These are phyloP conservation scores for Ophiostoma pallidulum DNA, from an alignment of 2,329 filamentous ascomycete species.

Conservation along the genomic window DNA sequence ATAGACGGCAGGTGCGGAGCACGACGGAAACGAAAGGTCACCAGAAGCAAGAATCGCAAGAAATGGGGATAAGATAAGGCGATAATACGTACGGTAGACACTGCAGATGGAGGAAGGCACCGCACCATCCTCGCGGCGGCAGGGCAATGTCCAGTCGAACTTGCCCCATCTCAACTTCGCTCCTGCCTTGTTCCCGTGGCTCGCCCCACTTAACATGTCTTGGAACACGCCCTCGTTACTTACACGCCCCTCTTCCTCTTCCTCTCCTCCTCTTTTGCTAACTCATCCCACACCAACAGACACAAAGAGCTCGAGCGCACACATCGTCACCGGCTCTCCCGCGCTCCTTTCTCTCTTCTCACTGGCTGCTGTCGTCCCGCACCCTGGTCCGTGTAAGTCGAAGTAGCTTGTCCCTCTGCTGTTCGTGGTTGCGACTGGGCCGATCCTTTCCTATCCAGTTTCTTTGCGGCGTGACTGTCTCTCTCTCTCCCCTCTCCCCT, in stretches of 20 bases:
- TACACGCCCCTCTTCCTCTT: not conserved
- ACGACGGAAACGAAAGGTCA: too few species aligned
- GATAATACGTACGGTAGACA: too few species aligned
- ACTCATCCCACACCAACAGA: constrained; percentile 7
- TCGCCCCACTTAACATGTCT: not conserved
- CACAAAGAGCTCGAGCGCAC: not conserved
- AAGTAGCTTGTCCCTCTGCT: constrained; percentile 4
- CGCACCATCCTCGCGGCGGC: too few species aligned
- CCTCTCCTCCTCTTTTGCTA: not conserved
- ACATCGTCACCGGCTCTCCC: not conserved
- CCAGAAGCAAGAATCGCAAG: too few species aligned
- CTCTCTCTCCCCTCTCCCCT: too few species aligned
- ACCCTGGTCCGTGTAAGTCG: not conserved
- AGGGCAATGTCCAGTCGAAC: too few species aligned
- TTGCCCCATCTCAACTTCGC: not conserved
- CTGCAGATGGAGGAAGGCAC: too few species aligned
- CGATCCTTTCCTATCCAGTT: too few species aligned
- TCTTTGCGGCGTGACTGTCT: too few species aligned
- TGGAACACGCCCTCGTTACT: not conserved
- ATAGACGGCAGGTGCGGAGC: too few species aligned
- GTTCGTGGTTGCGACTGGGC: not conserved
- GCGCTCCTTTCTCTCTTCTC: not conserved
- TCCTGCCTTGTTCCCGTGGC: constrained; percentile 4
- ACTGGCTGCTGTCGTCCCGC: not conserved
- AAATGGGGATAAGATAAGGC: too few species aligned